Conservation (phyloP, 768 basidiomycete species). For the Hericium rajendrae region DNA sequence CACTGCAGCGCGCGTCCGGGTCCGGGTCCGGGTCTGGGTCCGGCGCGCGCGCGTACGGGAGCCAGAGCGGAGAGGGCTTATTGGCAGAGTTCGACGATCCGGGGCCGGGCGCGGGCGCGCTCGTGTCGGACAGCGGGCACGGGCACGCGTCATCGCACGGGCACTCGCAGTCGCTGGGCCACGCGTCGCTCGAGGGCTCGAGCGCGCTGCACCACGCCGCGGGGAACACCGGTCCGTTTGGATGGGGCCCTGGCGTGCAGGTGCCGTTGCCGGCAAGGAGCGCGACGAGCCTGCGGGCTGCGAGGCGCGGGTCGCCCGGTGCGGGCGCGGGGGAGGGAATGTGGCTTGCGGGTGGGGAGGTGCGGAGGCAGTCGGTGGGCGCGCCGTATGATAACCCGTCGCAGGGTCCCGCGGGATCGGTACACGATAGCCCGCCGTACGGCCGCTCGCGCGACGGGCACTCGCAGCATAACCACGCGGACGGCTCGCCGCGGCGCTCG, state of each 20-base stretch:
- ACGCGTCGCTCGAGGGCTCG: background rate
- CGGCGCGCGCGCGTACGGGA: background rate
- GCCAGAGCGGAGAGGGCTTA: background rate
- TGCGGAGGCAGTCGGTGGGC: background rate
- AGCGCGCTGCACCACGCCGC: background rate
- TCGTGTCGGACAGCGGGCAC: background rate
- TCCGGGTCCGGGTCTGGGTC: background rate
- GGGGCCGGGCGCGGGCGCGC: background rate
- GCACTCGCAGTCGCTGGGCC: background rate
- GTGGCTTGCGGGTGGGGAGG: background rate
- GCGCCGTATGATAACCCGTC: background rate
- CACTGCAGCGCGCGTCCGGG: too few relatives aligned
- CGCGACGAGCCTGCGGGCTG: background rate
- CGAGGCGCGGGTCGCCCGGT: background rate
- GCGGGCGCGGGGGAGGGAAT: background rate
- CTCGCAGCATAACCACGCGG: background rate
- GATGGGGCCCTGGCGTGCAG: background rate
- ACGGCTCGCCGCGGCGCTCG: background rate
- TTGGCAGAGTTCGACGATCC: background rate
- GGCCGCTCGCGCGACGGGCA: background rate
- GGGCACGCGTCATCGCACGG: background rate
- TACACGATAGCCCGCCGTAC: background rate
- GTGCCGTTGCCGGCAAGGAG: background rate
- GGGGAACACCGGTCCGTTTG: too few relatives aligned
- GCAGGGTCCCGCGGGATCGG: too few relatives aligned